Base-by-base conservation (phyloP, 805 yeast species). In the Candida chauliodis region DNA sequence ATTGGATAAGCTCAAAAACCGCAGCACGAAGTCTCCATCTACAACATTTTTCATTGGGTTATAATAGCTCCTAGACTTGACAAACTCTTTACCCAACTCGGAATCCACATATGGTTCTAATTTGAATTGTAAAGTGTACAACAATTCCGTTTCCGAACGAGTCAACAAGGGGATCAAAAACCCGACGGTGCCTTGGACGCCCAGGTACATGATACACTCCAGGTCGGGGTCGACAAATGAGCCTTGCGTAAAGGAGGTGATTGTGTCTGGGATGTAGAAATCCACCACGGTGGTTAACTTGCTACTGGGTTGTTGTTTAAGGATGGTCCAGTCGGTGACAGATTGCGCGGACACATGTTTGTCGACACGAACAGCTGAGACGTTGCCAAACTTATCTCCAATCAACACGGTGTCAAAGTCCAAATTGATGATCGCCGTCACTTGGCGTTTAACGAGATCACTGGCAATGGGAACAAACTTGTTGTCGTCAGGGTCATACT, bases 1-100 rank as follows among this genome's bases (percentile, higher is more conserved):
- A 1, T 57, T 54, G 10, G 52, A 50, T 15, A 76, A 53, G 8
- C 56, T 51, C 34, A 52, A 59, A 50, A 66, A 85, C 29, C 59
- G 55, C 50, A 88, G 96, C 34, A 91, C 66, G 11, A 86, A 64
- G 54, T 93, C 98, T 8, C 99, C 99, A 60, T 93, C 97, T 28
- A 93, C 71, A 2, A 84, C 79, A 35, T 78, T 73, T 45, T 79
- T 81, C 2, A 73, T 75, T 0, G 97, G 96, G n/a, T 77, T 79
- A 55, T 87, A 88, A 52, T 82, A 84, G 37, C 97, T 73, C 39
- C 97, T 63, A 55, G 72, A 90, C 40, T 73, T 74, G 45, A 76
- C 42, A 41, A 81, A 85, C 45, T 83, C 84, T 40, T 93, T 69
- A 0, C 83, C 91, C 2, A 80, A 67, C n/a, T 79, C 40, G 3